phyloP scores from a whole-genome alignment of 768 basidiomycete genomes.

The Sistotremastrum niveocremeum region DNA sequence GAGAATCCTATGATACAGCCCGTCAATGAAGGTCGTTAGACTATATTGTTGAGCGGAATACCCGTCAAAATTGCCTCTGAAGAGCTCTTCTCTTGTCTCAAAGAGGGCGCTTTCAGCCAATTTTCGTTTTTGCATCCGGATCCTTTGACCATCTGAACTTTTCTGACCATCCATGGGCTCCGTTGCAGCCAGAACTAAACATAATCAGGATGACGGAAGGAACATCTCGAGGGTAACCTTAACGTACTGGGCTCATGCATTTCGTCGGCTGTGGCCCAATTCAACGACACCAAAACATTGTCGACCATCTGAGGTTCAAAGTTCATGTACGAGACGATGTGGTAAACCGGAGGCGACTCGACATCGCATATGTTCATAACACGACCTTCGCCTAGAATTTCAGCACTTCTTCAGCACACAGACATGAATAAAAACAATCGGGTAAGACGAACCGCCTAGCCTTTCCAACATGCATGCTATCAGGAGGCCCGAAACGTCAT shows the following conservation, averaged over 20 bases:
- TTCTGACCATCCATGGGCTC: slow-evolving; percentile 45
- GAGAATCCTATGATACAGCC: slow-evolving; percentile 38
- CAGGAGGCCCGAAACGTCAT: slow-evolving; percentile 83
- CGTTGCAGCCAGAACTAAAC: slow-evolving; percentile 41
- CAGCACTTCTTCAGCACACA: not conserved
- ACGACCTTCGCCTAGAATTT: slow-evolving; percentile 54
- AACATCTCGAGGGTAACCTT: not conserved
- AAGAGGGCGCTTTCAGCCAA: slow-evolving; percentile 47
- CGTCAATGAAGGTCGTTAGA: slow-evolving; percentile 1
- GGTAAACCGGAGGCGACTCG: slow-evolving; percentile 88
- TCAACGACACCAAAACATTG: slow-evolving; percentile 51
- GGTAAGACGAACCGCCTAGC: slow-evolving; percentile 50
- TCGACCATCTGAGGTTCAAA: slow-evolving; percentile 44
- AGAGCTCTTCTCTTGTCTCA: slow-evolving; percentile 63
- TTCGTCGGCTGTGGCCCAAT: slow-evolving; percentile 84
- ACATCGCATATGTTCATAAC: slow-evolving; percentile 77
- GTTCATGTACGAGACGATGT: slow-evolving; percentile 76
- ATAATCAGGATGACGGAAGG: slow-evolving; percentile 5
- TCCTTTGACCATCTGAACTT: slow-evolving; percentile 59
- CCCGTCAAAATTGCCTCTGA: slow-evolving; percentile 83
- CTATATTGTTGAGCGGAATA: slow-evolving; percentile 15
- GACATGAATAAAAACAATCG: not conserved
- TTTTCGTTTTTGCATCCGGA: slow-evolving; percentile 66
- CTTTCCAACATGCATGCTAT: slow-evolving; percentile 77
- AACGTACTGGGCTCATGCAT: slow-evolving; percentile 53